Conservation (phyloP, 768 basidiomycete genomes). For the Astraeus odoratus region DNA sequence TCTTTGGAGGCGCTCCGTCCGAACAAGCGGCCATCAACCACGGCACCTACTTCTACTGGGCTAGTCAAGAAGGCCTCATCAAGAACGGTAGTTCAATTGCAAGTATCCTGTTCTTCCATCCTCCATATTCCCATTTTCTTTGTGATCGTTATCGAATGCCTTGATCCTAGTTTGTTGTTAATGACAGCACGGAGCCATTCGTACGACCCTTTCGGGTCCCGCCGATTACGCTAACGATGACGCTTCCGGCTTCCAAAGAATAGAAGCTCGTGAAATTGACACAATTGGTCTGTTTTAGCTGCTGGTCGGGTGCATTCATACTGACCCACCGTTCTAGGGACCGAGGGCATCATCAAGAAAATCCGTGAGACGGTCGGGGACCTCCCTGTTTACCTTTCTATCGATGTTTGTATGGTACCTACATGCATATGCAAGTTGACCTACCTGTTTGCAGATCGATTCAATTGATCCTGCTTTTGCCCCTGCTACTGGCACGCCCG, state of each 20-base stretch:
- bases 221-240: constrained; percentile 77
- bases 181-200: constrained; percentile 75
- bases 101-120: constrained; percentile 45
- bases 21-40: constrained; percentile 74
- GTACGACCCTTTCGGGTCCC: constrained; percentile 73
- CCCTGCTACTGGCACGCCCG: constrained; percentile 80
- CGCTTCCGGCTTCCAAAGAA: constrained; percentile 70
- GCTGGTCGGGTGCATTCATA: background rate
- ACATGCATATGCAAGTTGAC: background rate
- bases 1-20: constrained; percentile 70
- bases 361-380: constrained; percentile 74
- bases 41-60: constrained; percentile 89
- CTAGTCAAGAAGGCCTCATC: constrained; percentile 75
- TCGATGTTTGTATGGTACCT: constrained; percentile 44
- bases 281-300: constrained; percentile 47
- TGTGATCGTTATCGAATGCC: constrained; percentile 25
- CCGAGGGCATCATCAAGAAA: constrained; percentile 69
- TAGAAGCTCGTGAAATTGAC: constrained; percentile 82
- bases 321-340: constrained; percentile 35
- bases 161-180: constrained; percentile 70
- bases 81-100: constrained; percentile 74
- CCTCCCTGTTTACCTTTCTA: constrained; percentile 71
- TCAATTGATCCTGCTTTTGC: constrained; percentile 79
- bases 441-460: constrained; percentile 46
- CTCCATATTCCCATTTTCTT: constrained; percentile 11